Percentiles rank a stretch among this genome's conserved stretches.
Conservation (phyloP, 208 protist genomes). For the Porcisia hertigi region DNA sequence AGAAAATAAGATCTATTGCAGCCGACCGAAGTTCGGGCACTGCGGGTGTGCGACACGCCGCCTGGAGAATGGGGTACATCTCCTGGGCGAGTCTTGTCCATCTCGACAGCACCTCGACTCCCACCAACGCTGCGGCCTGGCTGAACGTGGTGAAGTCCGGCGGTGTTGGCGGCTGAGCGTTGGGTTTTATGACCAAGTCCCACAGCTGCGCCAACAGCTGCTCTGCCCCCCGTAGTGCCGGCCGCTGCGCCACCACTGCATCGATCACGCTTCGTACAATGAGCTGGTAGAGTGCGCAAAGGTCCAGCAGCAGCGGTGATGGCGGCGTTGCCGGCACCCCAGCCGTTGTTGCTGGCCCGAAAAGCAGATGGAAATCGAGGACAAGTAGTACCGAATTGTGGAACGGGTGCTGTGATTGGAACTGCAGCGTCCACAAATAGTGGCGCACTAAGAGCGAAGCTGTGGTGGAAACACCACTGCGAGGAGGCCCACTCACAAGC, state of each 20-base stretch:
- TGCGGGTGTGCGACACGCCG: slow-evolving; percentile 32
- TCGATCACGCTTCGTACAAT: slow-evolving; percentile 58
- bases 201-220: slow-evolving; percentile 56
- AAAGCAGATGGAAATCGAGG: slow-evolving; percentile 59
- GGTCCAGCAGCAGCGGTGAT: slow-evolving; percentile 29
- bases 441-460: slow-evolving; percentile 37
- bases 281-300: slow-evolving; percentile 51
- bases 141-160: slow-evolving; percentile 37
- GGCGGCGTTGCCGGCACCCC: neutral
- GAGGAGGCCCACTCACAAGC: slow-evolving; percentile 60
- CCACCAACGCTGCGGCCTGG: slow-evolving; percentile 42
- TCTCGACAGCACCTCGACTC: slow-evolving; percentile 38
- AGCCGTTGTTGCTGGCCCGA: slow-evolving; percentile 11
- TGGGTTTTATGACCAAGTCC: slow-evolving; percentile 46
- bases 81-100: slow-evolving; percentile 49
- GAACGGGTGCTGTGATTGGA: slow-evolving; percentile 30
- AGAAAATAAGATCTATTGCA: slow-evolving; percentile 56
- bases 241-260: slow-evolving; percentile 57
- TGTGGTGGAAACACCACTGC: slow-evolving; percentile 67
- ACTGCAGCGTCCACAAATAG: slow-evolving; percentile 29
- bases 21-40: slow-evolving; percentile 45
- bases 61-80: slow-evolving; percentile 46
- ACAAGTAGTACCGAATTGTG: slow-evolving; percentile 48
- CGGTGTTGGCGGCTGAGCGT: slow-evolving; percentile 11
- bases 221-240: slow-evolving; percentile 40